Evolutionary conservation across 805 yeast genomes (phyloP), one percentile per base, ranked within the genome.

Genomic region (Hanseniaspora guilliermondii): DNA sequence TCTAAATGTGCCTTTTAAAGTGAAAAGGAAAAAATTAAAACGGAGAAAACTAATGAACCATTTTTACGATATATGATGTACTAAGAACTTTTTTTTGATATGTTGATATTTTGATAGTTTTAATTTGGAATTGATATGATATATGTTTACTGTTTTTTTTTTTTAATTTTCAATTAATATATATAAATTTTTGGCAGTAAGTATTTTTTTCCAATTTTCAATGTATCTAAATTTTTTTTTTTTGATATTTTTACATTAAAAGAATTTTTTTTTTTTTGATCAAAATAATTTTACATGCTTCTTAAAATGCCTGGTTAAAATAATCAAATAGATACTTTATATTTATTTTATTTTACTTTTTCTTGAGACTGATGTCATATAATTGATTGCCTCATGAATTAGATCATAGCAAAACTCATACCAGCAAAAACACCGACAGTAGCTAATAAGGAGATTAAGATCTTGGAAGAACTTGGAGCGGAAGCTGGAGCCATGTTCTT

Each of bases 381-480:
- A 16, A 27, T 27, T 40, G 7, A 27, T 17, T 27, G 21, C 35
- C 5, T 22, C 24, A 42, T 9, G 17, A 42, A n/a, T 55, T 62
- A 69, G 60, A 65, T 65, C 63, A 70, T 58, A 37, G 67, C 65
- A 42, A 69, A 64, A 57, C 73, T 70, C 40, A 70, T 58, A 61
- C 73, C 73, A 56, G 71, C 71, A 56, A 66, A 63, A 49, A 65
- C 64, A 55, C 66, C 60, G 42, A 69, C 55, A 25, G 72, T 62
- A 40, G 65, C 64, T 38, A 66, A 56, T 3, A 68, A 62, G 30
- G 71, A 62, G 47, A 68, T 55, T 19, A 68, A 53, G 33, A 63
- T 65, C 56, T 68, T 67, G 50, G 59, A 61, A 59, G 45, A 58
- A 50, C 49, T 61, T 64, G 64, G 66, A 52, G 59, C 62, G 60